A percentile compares a stretch with the other conserved stretches of the same genome.
phyloP scores from a whole-genome alignment of 495 filamentous ascomycete species.

The Hypoxylon crocopeplum region DNA sequence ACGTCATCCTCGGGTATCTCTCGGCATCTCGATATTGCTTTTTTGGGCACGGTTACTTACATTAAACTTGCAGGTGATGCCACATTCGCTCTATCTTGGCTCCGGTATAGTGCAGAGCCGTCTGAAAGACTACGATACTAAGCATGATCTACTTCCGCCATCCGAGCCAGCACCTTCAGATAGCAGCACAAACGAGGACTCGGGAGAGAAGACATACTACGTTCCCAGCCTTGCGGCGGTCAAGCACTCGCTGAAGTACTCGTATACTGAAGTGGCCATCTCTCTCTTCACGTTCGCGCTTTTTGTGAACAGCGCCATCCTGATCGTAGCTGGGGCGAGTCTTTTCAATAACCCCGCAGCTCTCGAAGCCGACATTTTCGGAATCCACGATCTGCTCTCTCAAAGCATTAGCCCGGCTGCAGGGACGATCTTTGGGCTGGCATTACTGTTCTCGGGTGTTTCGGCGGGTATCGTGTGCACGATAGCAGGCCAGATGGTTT shows the following conservation, averaged over 20 bases:
- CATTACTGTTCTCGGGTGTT: conserved; percentile 77
- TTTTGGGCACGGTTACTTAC: neutral
- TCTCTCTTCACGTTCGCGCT: conserved; percentile 91
- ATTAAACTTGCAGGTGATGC: conserved; percentile 66
- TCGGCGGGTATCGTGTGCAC: conserved; percentile 84
- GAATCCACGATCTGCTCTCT: conserved; percentile 79
- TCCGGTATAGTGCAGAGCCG: conserved; percentile 86
- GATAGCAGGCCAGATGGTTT: conserved; percentile 84
- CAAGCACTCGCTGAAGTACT: conserved; percentile 78
- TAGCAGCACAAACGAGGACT: conserved; percentile 35
- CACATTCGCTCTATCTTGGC: conserved; percentile 89
- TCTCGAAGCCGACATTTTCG: conserved; percentile 75
- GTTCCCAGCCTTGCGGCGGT: conserved; percentile 80
- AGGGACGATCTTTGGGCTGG: conserved; percentile 78
- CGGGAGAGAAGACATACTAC: conserved; percentile 65
- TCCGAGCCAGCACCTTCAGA: conserved; percentile 30
- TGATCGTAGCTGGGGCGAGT: conserved; percentile 85
- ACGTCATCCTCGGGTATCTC: neutral
- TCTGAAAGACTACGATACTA: conserved; percentile 77
- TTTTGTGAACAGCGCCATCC: conserved; percentile 92
- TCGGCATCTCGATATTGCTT: neutral
- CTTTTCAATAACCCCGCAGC: conserved; percentile 68
- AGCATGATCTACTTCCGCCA: conserved; percentile 63
- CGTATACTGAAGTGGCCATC: conserved; percentile 73
- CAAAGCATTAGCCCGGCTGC: conserved; percentile 70